Base-by-base conservation (phyloP, 2,329 filamentous ascomycete species). In the Magnaporthiopsis incrustans region DNA sequence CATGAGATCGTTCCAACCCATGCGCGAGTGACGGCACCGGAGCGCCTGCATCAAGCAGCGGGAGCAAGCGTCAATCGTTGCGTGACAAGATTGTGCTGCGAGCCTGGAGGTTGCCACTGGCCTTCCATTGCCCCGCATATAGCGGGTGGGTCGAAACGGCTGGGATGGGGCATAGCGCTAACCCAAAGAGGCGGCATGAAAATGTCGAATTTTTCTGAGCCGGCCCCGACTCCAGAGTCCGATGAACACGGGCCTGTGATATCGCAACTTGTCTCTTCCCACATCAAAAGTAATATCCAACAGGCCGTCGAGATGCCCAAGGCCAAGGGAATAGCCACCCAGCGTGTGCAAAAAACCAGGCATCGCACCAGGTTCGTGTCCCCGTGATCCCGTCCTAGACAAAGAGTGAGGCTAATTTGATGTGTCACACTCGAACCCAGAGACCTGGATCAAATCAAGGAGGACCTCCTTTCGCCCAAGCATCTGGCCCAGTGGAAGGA, bases 391-490 rank as follows among this genome's bases (percentile, higher is more conserved):
- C 8, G 14, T 11, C 27, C 4, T 27, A 8, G 15, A n/a, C 26
- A 10, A 10, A 15, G 15, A 44, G 14, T 44, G 38, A 32, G 10
- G 60, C 60, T 61, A 11, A 61, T 63, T 27, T 30, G 25, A 32
- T 30, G 64, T 70, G 63, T 11, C 22, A 25, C 18, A 22, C n/a
- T 69, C 67, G 64, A 62, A 60, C n/a, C 71, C 72, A 95, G 95
- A 76, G 94, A 96, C 76, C 82, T 97, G 72, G 95, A 99, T 77
- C 93, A 98, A 78, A 87, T 98, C 76, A 87, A 93, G 73, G 86
- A 87, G 68, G 95, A 99, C 75, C 77, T 97, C 64, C 80, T 83
- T 67, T 90, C 89, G 38, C 84, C 91, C 26, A 90, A 88, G 74
- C 93, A 98, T 73, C 85, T 99, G 44, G 79, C 86, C 60, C 85